A percentile compares a stretch with the other conserved stretches of the same genome.
Evolutionary conservation across 73 alveolate genomes (phyloP).

Genomic region (Paramecium primaurelia): DNA sequence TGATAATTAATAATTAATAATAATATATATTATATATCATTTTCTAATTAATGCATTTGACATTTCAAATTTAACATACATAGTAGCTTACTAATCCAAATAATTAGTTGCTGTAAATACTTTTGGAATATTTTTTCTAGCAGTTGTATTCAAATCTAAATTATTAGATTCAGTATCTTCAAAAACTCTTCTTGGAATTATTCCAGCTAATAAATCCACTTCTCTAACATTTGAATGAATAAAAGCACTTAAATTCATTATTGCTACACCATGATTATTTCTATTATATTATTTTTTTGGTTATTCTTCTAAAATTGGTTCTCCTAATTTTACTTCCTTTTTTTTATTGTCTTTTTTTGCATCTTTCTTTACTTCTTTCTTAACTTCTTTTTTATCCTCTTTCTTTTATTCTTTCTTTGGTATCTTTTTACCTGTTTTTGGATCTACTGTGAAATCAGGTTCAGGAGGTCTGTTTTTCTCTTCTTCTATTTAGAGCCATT

Average conservation of each 20-base stretch:
- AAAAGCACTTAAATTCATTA: conserved; percentile 18
- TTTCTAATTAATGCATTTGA: background rate
- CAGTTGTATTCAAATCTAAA: conserved; percentile 58
- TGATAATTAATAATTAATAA: conserved; percentile 75
- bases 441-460: conserved; percentile 40
- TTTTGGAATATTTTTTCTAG: conserved; percentile 49
- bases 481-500: conserved; percentile 42
- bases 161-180: conserved; percentile 53
- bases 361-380: conserved; percentile 57
- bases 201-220: conserved; percentile 39
- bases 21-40: background rate
- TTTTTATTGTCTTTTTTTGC: conserved; percentile 58
- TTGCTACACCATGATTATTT: conserved; percentile 60
- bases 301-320: conserved; percentile 48
- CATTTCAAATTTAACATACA: conserved; percentile 49
- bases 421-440: conserved; percentile 51
- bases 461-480: conserved; percentile 59
- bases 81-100: conserved; percentile 31
- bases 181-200: conserved; percentile 49
- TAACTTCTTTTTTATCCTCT: conserved; percentile 50
- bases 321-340: conserved; percentile 57
- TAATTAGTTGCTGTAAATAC: conserved; percentile 46
- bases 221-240: conserved; percentile 31
- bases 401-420: conserved; percentile 36
- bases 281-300: conserved; percentile 35